Base-by-base conservation (phyloP, 2,329 filamentous ascomycete species). In the Paraphaeosphaeria minitans region DNA sequence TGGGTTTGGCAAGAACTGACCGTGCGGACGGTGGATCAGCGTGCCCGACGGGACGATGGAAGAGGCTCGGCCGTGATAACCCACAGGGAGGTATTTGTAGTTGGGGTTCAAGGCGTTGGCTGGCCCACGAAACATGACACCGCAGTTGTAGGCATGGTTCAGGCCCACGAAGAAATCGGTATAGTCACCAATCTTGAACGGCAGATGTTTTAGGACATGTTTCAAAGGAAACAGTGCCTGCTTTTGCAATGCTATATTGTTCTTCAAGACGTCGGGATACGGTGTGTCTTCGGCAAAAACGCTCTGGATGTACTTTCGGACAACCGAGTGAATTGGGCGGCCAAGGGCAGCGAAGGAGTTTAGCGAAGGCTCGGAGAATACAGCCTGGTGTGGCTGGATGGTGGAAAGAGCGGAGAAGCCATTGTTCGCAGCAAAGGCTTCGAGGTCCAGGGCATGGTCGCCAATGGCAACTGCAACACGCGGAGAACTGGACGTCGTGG, bases 141-240 rank as follows among this genome's bases (percentile, higher is more conserved):
- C 90, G 16, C 89, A 84, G 58, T 88, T 89, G 78, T 87, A 89
- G 19, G 91, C 91, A 77, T 95, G 91, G 72, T 93, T 89, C 63
- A 89, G 79, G 14, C 91, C 91, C 10, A 89, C 91, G 71, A 92
- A 95, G 79, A 95, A 95, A 76, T 95, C 91, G 1, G 91, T 92
- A 75, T 94, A 95, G 74, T 94, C 91, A 27, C 90, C 89, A 66
- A 94, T 92, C 55, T 83, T 81, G 85, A 95, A 87, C 2, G 91
- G 91, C 8, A 94, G 71, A 69, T 93, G 89, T 71, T 84, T 87
- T 62, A 81, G 84, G 50, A 88, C 85, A 21, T 86, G 79, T 4
- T 81, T 79, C 49, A 87, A 82, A 0, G 83, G 84, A 3, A 92
- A 61, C 13, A 94, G 75, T 0, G 83, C 85, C 54, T 82, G 78